Base-by-base conservation (phyloP, 164 flowering plant species). In the Piper betle region DNA sequence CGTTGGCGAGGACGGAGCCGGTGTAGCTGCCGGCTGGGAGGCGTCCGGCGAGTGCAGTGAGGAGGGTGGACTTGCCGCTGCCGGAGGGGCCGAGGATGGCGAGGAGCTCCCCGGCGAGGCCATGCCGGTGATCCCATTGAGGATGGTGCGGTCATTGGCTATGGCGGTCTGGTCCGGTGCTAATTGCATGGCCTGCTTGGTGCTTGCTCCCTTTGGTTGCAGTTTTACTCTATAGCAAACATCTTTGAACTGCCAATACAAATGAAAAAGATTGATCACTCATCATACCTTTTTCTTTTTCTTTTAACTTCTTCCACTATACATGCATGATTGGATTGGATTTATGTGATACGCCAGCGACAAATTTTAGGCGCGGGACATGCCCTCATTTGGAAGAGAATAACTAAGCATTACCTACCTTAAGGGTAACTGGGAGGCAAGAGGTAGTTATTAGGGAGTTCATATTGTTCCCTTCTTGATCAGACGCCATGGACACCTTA, bases 61-160 rank as follows among this genome's bases (percentile, higher is more conserved):
- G 79, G 5, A 91, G 83, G 41, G 97, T 91, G 4, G 97, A 86
- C 74, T 91, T 91, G 0, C 97, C 97, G 60, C 97, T 83, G 6
- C 97, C 97, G 0, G 97, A 91, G 0, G 97, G 97, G 6, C 97
- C 97, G 0, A 91, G 88, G 17, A 91, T 62, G 62, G 96, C 96
- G n/a, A 91, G 73, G 73, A 91, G 73, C 61, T 84, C 89, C 97
- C 96, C 10, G 97, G 97, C 0, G 74, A 71, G 0, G 76, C 97
- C 79, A 73, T 69, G 9, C 97, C 97, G 6, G 97, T 82, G 39
- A 91, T 69, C 13, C 83, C 84, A 42, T 72, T 68, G 39, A 88
- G 62, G 12, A 91, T 80, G 3, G 81, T 75, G 10, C 82, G 75
- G n/a, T 81, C 82, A 40, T 77, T 72, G 10, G 40, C 33, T 19